Evolutionary conservation across 1,139 yeast genomes (phyloP).

Genomic region (Candida sanyaensis): DNA sequence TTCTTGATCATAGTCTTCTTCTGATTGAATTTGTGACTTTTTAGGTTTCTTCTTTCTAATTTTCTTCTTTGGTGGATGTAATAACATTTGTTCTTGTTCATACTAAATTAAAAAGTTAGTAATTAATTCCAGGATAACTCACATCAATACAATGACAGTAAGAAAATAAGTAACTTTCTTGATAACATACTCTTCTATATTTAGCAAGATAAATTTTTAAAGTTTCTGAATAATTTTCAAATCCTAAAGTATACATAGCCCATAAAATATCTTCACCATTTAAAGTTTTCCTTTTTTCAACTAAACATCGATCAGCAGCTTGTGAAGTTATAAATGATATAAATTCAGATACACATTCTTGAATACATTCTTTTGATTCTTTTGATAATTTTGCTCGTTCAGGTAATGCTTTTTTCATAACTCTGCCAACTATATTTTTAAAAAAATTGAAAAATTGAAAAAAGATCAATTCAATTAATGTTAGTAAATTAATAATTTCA

Average conservation of each 20-base stretch:
- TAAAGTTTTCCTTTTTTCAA: constrained; percentile 77
- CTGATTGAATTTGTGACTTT: background rate
- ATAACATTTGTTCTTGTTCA: constrained; percentile 26
- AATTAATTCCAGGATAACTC: constrained; percentile 15
- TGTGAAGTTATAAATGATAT: constrained; percentile 88
- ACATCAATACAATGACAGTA: too few relatives aligned
- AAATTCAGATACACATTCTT: constrained; percentile 94
- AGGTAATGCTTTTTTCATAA: constrained; percentile 92
- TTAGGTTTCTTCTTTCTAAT: constrained; percentile 9
- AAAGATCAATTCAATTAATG: background rate
- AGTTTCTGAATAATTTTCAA: constrained; percentile 81
- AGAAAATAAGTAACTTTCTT: too few relatives aligned
- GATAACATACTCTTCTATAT: constrained; percentile 60
- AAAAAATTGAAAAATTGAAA: too few relatives aligned
- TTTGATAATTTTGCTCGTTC: constrained; percentile 88
- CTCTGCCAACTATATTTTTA: constrained; percentile 55
- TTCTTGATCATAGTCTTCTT: constrained; percentile 6
- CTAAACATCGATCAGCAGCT: constrained; percentile 71
- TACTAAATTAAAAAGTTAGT: constrained; percentile 16
- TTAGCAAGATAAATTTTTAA: constrained; percentile 78
- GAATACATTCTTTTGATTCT: constrained; percentile 97
- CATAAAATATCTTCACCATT: constrained; percentile 82
- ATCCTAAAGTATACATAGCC: constrained; percentile 66
- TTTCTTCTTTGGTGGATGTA: constrained; percentile 21
- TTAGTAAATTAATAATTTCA: background rate